Base-by-base conservation (phyloP, 2,329 filamentous ascomycete species). In the Penicillium sp. region DNA sequence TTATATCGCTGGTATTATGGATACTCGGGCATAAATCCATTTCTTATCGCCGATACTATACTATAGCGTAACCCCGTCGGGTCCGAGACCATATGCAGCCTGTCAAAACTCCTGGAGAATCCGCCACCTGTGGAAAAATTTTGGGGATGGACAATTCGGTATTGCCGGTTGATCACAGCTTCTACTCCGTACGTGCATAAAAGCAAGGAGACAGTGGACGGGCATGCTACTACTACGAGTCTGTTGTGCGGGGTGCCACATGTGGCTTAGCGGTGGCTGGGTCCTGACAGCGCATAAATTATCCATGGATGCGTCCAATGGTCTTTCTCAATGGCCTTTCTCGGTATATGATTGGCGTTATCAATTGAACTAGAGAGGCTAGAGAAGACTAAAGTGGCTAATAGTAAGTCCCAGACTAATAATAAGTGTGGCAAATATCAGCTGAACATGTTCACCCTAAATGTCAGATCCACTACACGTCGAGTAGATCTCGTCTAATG, bases 231-330 rank as follows among this genome's bases (percentile, higher is more conserved):
- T 47, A 21, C n/a, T 21, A 53, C 21, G 51, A 54, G 44, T 25
- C 58, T 65, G 49, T 56, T 21, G 19, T 55, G 41, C 7, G 31
- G 43, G 50, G 50, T 49, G 62, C 65, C 63, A 66, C 61, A 56
- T 55, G 65, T 67, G 64, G 65, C 65, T 66, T 49, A 59, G 62
- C 50, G 36, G 59, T 66, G 64, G 62, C 62, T 62, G 47, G 13
- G 27, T 17, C 33, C 21, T 25, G 51, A 47, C 27, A 33, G 41
- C 19, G 27, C 41, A 48, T 25, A 39, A 55, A 21, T 27, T 41
- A 29, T 33, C 6, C 31, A 33, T 6, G 2, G 31, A 33, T 33
- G 19, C 23, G 15, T 33, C 44, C 44, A 27, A 13, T 15, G 0
- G 15, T 15, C 12, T 33, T 33, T 33, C 5, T 15, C 31, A 33